Conservation (phyloP, 108 stramenopile species). For the Cyclotella baltica region DNA sequence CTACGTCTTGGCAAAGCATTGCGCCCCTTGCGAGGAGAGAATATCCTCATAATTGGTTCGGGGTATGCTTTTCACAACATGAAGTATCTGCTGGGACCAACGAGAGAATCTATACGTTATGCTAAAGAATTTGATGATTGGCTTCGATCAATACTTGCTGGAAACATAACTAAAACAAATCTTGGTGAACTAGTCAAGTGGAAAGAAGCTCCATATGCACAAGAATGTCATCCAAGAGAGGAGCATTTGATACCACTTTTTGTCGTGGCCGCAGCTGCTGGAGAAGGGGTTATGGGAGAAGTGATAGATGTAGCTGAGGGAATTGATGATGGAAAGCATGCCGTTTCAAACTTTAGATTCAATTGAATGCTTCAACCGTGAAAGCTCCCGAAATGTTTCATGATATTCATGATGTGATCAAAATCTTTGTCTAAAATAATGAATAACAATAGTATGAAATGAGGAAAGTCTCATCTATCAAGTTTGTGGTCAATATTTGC, state of each 20-base stretch:
- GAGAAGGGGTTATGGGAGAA: background rate
- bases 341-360: slow-evolving; percentile 2
- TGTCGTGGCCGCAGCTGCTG: slow-evolving; percentile 9
- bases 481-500: too few relatives aligned
- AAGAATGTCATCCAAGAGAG: slow-evolving; percentile 8
- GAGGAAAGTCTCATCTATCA: too few relatives aligned
- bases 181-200: background rate
- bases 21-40: slow-evolving; percentile 63
- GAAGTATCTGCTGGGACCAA: background rate
- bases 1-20: slow-evolving; percentile 73
- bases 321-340: background rate
- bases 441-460: too few relatives aligned
- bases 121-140: background rate
- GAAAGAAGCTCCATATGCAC: background rate
- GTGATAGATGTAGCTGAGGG: background rate
- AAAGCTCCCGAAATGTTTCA: background rate
- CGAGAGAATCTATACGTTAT: background rate
- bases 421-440: background rate
- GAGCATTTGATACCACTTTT: slow-evolving; percentile 22
- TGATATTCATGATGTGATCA: background rate
- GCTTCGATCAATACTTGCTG: background rate
- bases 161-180: background rate
- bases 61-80: slow-evolving; percentile 83
- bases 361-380: too few relatives aligned
- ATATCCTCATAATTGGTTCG: slow-evolving; percentile 73